Evolutionary conservation across 2,329 filamentous ascomycete species (phyloP).

Genomic region (Biscogniauxia marginata): DNA sequence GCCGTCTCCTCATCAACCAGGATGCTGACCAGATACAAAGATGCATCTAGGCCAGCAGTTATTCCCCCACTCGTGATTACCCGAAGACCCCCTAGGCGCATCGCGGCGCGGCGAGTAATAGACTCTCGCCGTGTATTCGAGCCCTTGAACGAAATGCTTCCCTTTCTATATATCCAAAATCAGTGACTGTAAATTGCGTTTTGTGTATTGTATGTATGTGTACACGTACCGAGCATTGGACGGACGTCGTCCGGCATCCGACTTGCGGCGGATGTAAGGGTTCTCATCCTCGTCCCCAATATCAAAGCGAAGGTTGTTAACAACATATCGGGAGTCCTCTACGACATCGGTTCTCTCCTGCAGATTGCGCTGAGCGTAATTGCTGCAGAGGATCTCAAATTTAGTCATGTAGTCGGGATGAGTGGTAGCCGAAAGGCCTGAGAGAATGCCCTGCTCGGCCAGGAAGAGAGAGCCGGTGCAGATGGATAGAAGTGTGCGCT

Average conservation of each 20-base stretch:
- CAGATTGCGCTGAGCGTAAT: conserved; percentile 66
- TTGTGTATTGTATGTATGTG: not conserved
- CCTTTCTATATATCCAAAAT: conserved; percentile 58
- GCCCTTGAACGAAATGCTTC: conserved; percentile 77
- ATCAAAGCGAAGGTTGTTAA: conserved; percentile 89
- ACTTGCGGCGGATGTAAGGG: conserved; percentile 77
- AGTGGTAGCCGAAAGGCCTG: conserved; percentile 77
- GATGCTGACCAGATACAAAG: conserved; percentile 81
- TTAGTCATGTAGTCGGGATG: conserved; percentile 78
- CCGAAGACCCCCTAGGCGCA: conserved; percentile 67
- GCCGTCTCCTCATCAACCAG: conserved; percentile 76
- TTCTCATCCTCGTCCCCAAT: conserved; percentile 79
- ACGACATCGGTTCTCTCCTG: conserved; percentile 79
- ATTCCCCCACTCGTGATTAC: conserved; percentile 80
- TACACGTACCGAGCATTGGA: conserved; percentile 57
- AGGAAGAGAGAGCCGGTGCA: conserved; percentile 79
- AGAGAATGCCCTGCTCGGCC: conserved; percentile 72
- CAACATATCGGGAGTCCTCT: conserved; percentile 78
- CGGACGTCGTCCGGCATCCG: conserved; percentile 60
- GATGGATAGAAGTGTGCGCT: conserved; percentile 78
- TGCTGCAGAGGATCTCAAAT: conserved; percentile 78
- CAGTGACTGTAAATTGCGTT: conserved; percentile 14
- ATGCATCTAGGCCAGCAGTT: conserved; percentile 77
- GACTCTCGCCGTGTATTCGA: conserved; percentile 75
- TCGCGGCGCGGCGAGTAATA: conserved; percentile 72